These are phyloP conservation scores for Colletotrichum theobromicola DNA, from an alignment of 2,329 filamentous ascomycete genomes.

Conservation along the genomic window DNA sequence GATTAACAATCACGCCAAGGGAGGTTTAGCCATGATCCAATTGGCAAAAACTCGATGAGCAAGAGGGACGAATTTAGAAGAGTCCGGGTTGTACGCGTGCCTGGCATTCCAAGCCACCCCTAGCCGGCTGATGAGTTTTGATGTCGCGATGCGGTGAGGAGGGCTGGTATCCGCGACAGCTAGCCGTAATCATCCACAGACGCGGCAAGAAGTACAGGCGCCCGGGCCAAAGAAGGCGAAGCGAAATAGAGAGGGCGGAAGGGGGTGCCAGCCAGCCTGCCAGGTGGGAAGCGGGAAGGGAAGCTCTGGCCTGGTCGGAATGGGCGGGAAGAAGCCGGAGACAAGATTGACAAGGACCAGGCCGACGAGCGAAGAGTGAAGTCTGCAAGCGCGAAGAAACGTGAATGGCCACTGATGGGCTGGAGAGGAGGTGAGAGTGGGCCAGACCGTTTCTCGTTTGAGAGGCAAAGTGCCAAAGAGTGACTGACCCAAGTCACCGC, in stretches of 20 bases:
- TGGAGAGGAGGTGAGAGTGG: background rate
- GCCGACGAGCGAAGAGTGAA: background rate
- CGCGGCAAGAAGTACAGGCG: background rate
- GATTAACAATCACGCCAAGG: background rate
- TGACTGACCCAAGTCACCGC: background rate
- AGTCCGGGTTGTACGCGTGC: background rate
- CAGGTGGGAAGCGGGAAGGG: background rate
- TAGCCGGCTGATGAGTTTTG: background rate
- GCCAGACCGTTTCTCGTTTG: background rate
- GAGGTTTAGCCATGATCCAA: background rate
- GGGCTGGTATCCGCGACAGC: background rate
- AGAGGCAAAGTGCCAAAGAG: background rate
- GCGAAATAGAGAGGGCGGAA: background rate
- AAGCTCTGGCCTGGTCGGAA: background rate
- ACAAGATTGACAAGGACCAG: background rate
- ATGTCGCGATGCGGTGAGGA: slow-evolving; percentile 16
- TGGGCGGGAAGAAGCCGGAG: slow-evolving; percentile 19
- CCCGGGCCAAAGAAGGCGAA: background rate
- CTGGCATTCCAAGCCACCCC: background rate
- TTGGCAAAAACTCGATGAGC: background rate
- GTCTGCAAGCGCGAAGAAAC: background rate
- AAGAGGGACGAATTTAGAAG: background rate
- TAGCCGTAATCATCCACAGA: background rate
- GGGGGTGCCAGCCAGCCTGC: too few species aligned
- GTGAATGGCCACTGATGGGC: background rate